Conservation (phyloP, 768 basidiomycete genomes). For the Podaxis sp. region DNA sequence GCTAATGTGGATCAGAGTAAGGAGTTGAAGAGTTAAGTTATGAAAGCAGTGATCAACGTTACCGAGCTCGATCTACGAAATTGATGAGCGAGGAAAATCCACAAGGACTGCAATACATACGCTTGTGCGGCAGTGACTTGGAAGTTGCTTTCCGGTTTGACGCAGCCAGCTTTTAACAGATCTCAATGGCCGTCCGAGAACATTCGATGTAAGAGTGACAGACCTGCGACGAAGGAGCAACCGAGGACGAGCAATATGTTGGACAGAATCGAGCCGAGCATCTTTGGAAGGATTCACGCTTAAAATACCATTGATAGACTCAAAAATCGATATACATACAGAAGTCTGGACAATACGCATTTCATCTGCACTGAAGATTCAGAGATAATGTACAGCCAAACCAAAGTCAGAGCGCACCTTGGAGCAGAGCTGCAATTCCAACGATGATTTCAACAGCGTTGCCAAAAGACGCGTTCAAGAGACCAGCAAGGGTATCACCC, state of each 20-base stretch:
- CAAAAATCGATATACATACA: constrained; percentile 36
- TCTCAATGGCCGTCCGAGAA: not conserved
- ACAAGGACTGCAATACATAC: constrained; percentile 38
- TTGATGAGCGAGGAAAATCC: constrained; percentile 7
- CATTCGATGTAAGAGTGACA: constrained; percentile 15
- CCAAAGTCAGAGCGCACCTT: constrained; percentile 43
- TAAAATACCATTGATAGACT: not conserved
- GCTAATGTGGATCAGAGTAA: constrained; percentile 27
- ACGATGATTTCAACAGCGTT: constrained; percentile 91
- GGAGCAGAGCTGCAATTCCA: constrained; percentile 78
- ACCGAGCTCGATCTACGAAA: constrained; percentile 46
- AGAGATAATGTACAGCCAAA: constrained; percentile 10
- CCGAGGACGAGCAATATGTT: constrained; percentile 90
- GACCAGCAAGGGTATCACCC: constrained; percentile 82
- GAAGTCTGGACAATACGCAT: constrained; percentile 91
- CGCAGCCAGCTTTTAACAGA: constrained; percentile 53
- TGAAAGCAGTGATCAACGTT: constrained; percentile 16
- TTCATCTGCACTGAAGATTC: constrained; percentile 47
- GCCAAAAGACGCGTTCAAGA: constrained; percentile 83
- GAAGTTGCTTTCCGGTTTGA: constrained; percentile 68
- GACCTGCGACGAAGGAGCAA: constrained; percentile 84
- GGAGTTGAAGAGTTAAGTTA: not conserved
- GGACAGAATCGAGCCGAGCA: constrained; percentile 89
- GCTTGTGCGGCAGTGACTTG: constrained; percentile 86
- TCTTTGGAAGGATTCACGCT: constrained; percentile 36